Base-by-base conservation (phyloP, 106 monocot genomes). In the Allium cepa region DNA sequence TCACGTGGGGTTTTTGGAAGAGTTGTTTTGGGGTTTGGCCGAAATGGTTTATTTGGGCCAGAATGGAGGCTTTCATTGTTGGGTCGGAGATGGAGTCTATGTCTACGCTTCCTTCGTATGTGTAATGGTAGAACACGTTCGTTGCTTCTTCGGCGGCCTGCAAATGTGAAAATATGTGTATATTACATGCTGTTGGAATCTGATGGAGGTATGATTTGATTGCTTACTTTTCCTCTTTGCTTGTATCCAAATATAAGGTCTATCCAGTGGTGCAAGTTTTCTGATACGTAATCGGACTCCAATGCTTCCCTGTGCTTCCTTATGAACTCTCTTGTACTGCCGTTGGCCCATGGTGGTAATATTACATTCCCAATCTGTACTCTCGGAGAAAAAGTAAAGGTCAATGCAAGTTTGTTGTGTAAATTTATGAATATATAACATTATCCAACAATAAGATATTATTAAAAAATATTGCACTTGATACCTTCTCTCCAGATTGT, bases 211-310 rank as follows among this genome's bases (percentile, higher is more conserved):
- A 8, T 69, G 13, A 53, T 26, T 53, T 59, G 1, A 9, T 10
- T 49, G 18, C 72, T 69, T 56, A 93, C 99, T 93, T 99, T 99
- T 49, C 93, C 99, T 50, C 93, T 84, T 64, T 99, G 99, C 60
- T 90, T 99, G 82, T 90, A 83, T 50, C 99, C 99, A 75, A 99
- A 99, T 36, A 99, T 93, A 22, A 99, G 93, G 57, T 99, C 99
- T 58, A 99, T 99, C 99, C 99, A 99, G n/a, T 93, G 89, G 68
- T 99, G 99, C 50, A 99, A 79, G 81, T 99, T 93, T 71, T 99
- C 93, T n/a, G 99, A 99, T 62, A 93, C 93, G 80, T 83, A 90
- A 72, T 99, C 87, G 59, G 87, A 99, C 72, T 99, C 99, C 78
- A 99, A 73, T 27, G 99, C 99, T 81, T 99, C 99, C 71, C 99